Evolutionary conservation across 352 stramenopile genomes (phyloP).

Genomic region (Phytopythium helicoides): DNA sequence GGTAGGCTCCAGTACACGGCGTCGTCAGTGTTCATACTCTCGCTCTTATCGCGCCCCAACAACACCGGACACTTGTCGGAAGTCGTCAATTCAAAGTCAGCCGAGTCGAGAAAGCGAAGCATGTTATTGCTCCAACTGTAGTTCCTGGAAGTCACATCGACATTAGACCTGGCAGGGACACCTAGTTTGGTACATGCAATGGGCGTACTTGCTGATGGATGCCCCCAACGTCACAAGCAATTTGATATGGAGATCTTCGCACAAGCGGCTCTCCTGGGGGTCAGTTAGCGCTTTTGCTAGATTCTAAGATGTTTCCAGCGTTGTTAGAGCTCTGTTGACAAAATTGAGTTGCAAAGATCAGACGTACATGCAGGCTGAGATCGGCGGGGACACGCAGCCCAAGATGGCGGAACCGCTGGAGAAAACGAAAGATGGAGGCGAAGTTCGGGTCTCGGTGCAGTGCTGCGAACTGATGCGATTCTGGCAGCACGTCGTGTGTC

Average conservation of each 20-base stretch:
- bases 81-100: not conserved
- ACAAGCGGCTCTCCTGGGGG: conserved; percentile 27
- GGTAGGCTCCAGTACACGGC: conserved; percentile 47
- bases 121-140: conserved; percentile 38
- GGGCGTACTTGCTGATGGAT: conserved; percentile 42
- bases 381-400: conserved; percentile 48
- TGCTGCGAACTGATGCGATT: conserved; percentile 24
- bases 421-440: conserved; percentile 57
- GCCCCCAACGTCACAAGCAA: conserved; percentile 48
- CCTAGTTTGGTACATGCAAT: not conserved
- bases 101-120: conserved; percentile 6
- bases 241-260: conserved; percentile 44
- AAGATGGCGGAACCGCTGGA: conserved; percentile 61
- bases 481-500: conserved; percentile 27
- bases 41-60: conserved; percentile 9
- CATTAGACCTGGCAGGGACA: not conserved
- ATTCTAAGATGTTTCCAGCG: conserved; percentile 11
- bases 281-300: conserved; percentile 34
- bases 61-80: not conserved
- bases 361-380: conserved; percentile 40
- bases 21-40: conserved; percentile 15
- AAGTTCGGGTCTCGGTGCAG: conserved; percentile 53
- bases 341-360: not conserved
- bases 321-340: not conserved
- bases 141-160: conserved; percentile 22